phyloP scores from a whole-genome alignment of 2,329 filamentous ascomycete species.

The Fusarium papillatum region DNA sequence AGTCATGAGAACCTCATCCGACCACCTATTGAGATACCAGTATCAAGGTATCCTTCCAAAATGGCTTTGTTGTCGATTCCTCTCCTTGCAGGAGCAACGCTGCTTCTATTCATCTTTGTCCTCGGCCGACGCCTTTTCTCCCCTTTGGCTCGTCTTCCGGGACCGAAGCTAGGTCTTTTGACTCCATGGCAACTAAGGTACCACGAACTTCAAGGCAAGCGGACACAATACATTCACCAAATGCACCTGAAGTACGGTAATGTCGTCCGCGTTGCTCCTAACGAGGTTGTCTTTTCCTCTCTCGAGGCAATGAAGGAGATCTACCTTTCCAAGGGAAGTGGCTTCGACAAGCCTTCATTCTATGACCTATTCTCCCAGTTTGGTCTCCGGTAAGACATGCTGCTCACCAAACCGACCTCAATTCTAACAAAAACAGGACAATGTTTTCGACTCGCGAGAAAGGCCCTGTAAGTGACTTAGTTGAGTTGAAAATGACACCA shows the following conservation, averaged over 20 bases:
- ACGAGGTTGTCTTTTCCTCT: slow-evolving; percentile 29
- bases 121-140: slow-evolving; percentile 10
- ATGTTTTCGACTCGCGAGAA: slow-evolving; percentile 31
- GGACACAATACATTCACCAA: slow-evolving; percentile 18
- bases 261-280: slow-evolving; percentile 24
- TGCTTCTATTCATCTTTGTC: neutral
- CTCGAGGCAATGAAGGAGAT: slow-evolving; percentile 31
- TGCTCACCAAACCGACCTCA: fast-evolving
- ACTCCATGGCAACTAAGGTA: slow-evolving; percentile 20
- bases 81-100: neutral
- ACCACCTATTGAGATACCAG: neutral
- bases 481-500: fast-evolving
- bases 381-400: slow-evolving; percentile 8
- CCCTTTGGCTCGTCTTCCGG: slow-evolving; percentile 21
- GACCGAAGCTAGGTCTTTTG: slow-evolving; percentile 17
- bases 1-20: neutral
- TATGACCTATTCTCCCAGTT: slow-evolving; percentile 32
- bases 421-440: neutral
- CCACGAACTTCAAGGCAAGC: slow-evolving; percentile 25
- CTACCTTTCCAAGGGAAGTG: slow-evolving; percentile 29
- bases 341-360: slow-evolving; percentile 25
- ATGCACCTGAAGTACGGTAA: slow-evolving; percentile 22
- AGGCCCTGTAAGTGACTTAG: slow-evolving; percentile 2
- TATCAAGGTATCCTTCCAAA: neutral
- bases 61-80: slow-evolving; percentile 8